phyloP scores from a whole-genome alignment of 352 stramenopile genomes.

The Phytophthora hibernalis region DNA sequence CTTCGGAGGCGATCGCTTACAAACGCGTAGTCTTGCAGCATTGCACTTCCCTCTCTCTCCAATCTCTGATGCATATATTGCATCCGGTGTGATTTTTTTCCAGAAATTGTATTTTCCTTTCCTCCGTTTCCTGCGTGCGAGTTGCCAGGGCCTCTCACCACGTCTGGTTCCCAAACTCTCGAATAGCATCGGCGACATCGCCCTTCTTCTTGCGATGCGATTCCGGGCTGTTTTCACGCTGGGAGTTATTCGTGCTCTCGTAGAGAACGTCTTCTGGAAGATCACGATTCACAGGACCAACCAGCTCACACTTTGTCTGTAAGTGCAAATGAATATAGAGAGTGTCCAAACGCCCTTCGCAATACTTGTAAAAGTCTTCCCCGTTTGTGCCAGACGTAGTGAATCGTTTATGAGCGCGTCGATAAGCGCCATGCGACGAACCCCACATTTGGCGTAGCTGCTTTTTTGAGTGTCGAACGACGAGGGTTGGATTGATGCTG shows the following conservation, averaged over 20 bases:
- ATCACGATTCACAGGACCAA: neutral
- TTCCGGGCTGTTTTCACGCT: neutral
- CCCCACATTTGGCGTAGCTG: neutral
- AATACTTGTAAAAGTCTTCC: constrained; percentile 1
- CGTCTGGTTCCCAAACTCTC: constrained; percentile 9
- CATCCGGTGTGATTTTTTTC: constrained; percentile 2
- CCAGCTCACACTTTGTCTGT: neutral
- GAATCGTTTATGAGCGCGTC: neutral
- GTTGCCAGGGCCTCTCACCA: neutral
- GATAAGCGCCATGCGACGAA: neutral
- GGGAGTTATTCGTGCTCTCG: neutral
- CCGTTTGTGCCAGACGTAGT: too few species aligned
- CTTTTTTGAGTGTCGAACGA: neutral
- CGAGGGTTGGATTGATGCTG: neutral
- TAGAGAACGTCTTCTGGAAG: neutral
- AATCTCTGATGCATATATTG: neutral
- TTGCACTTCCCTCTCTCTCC: neutral
- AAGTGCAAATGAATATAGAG: constrained; percentile 4
- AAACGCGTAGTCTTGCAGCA: neutral
- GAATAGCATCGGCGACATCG: constrained; percentile 9
- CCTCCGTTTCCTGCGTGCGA: constrained; percentile 1
- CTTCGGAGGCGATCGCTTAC: neutral
- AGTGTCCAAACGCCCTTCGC: neutral
- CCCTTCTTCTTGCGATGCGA: neutral
- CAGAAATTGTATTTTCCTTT: constrained; percentile 4